Evolutionary conservation across 1,139 yeast genomes (phyloP), one percentile per base, ranked within the genome.

Genomic region (Geotrichum macrosporum): DNA sequence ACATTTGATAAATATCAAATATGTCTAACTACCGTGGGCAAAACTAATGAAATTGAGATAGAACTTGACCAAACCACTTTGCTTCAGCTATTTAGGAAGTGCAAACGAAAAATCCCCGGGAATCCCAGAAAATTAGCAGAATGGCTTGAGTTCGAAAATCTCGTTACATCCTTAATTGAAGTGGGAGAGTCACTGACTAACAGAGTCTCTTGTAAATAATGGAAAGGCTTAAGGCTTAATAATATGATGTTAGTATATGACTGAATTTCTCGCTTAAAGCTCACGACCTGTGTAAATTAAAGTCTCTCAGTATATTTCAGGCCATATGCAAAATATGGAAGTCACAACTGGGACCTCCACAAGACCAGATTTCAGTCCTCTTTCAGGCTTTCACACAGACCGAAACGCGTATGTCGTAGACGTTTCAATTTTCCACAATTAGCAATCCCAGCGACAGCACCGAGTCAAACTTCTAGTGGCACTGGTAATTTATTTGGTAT

Each of bases 111-210:
- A 20, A 22, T 6, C 21, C 15, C 33, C 33, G n/a, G n/a, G 13
- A 12, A 19, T n/a, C 18, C n/a, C 4, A 20, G n/a, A 3, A 41
- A 41, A 26, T 12, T 13, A 13, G 16, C 20, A 13, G 32, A 19
- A 13, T 41, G 44, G 44, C 34, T 31, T n/a, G 21, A 35, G 27
- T 19, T 41, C 12, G 44, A 41, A 15, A 21, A 33, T 3, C 19
- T 33, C 6, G 29, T 34, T 5, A 27, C 29, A 2, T 32, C 44
- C 33, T 16, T 27, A 2, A 16, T 41, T 10, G 21, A 27, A 9
- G 37, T 37, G 6, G 44, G 27, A 10, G 27, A 8, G 10, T 24
- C 6, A 8, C 27, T 24, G 6, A 10, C 10, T 10, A 24, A 24
- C 9, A 10, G 10, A 24, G 10, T 10, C 6, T 24, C 6, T 6